A percentile compares a stretch with the other conserved stretches of the same genome.
phyloP scores from a whole-genome alignment of 176 grass and related monocot species.

The Chloris gayana region DNA sequence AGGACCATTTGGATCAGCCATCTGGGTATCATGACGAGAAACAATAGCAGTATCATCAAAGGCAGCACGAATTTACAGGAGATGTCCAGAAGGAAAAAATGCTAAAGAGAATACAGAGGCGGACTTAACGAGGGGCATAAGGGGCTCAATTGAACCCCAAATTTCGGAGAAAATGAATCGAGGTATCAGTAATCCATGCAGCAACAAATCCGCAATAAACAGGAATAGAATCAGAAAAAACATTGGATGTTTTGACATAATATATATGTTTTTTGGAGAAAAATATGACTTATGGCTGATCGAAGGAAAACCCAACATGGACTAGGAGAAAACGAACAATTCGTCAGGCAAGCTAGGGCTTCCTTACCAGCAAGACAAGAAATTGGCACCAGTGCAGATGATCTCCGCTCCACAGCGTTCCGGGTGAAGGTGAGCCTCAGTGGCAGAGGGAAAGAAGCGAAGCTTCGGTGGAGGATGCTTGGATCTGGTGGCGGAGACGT shows the following conservation, averaged over 20 bases:
- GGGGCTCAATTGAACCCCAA: not conserved
- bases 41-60: not conserved
- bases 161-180: not conserved
- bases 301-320: not conserved
- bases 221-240: not conserved
- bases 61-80: not conserved
- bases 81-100: not conserved
- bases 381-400: not conserved
- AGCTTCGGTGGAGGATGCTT: not conserved
- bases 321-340: not conserved
- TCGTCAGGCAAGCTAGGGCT: not conserved
- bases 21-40: slow-evolving; percentile 16
- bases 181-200: not conserved
- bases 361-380: not conserved
- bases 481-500: not conserved
- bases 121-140: no score
- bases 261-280: not conserved
- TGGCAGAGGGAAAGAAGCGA: not conserved
- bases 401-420: not conserved
- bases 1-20: slow-evolving; percentile 22
- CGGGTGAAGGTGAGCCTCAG: not conserved
- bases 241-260: not conserved
- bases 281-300: not conserved
- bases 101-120: no score
- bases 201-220: not conserved